phyloP scores from a whole-genome alignment of 257 asterid genomes.

The Jacaranda copaia region DNA sequence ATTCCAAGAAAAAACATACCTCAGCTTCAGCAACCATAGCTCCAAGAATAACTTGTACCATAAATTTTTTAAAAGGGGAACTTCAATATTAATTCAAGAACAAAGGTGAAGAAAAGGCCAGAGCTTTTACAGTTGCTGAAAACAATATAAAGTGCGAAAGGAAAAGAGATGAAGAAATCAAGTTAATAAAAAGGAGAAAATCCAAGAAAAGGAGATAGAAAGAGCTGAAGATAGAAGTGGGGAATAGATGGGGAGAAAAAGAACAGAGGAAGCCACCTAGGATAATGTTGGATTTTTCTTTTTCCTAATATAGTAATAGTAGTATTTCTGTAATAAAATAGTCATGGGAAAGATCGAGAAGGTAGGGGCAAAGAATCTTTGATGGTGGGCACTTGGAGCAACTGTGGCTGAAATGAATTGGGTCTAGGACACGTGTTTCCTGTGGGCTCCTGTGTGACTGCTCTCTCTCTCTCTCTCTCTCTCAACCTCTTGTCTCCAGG shows the following conservation, averaged over 20 bases:
- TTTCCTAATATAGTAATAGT: conserved; percentile 5
- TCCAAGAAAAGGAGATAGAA: not conserved
- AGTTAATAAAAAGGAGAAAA: not conserved
- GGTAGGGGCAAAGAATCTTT: conserved; percentile 26
- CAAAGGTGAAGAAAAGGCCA: not conserved
- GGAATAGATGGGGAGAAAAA: conserved; percentile 27
- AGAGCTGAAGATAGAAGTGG: conserved; percentile 12
- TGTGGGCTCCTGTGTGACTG: not conserved
- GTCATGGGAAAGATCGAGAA: conserved; percentile 45
- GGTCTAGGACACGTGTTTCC: conserved; percentile 48
- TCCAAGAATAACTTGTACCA: conserved; percentile 21
- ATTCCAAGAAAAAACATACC: conserved; percentile 40
- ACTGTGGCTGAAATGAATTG: conserved; percentile 53
- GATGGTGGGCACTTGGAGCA: conserved; percentile 15
- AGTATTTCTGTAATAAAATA: conserved; percentile 20
- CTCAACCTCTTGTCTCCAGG: not conserved
- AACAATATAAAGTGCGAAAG: not conserved
- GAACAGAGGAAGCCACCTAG: conserved; percentile 38
- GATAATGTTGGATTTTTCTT: conserved; percentile 21
- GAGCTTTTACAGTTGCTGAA: not conserved
- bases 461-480: not conserved
- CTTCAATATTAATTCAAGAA: not conserved
- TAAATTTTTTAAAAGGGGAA: not conserved
- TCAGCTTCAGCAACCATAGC: conserved; percentile 50
- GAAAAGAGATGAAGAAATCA: not conserved